Base-by-base conservation (phyloP, 1,284 basidiomycete species). In the Phellopilus nigrolimitatus region DNA sequence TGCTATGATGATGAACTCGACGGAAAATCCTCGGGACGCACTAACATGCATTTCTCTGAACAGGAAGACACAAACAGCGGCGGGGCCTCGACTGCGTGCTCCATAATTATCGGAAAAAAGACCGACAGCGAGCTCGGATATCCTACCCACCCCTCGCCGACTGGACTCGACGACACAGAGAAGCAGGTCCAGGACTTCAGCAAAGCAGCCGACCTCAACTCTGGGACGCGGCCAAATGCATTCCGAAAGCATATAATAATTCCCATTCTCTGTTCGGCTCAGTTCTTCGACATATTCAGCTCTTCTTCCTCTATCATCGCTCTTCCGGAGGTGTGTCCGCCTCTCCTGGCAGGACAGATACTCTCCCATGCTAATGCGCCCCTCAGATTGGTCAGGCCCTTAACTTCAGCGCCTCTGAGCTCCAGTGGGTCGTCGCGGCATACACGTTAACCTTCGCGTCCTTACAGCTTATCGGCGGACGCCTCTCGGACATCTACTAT, bases 381-480 rank as follows among this genome's bases (percentile, higher is more conserved):
- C 60, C 64, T n/a, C 42, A 54, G 37, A 55, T 68, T 34, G 55
- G 56, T 12, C 27, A 21, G n/a, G 56, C 58, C 15, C 57, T 69
- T 36, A 36, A 57, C 43, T 64, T 68, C 38, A 54, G 56, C 37
- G 49, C 59, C 21, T 61, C 57, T 39, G 60, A 67, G 43, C 59
- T 54, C n/a, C 56, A 59, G 36, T 74, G 71, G 72, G 50, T 71
- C 17, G 56, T 71, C 31, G 68, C 68, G 53, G 71, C 64, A 13
- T 72, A 65, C 49, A 70, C 72, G 46, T 60, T 73, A 36, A 73
- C 71, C 3, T 73, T 73, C 51, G 71, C 72, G 5, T 62, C 71
- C 1, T 69, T 73, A 46, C 61, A 74, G 15, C 62, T 73, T 40
- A 61, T 68, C 3, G 71, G 49, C 15, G 42, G 47, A 12, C 47